Base-by-base conservation (phyloP, 2,329 filamentous ascomycete species). In the Graphilbum sp. region DNA sequence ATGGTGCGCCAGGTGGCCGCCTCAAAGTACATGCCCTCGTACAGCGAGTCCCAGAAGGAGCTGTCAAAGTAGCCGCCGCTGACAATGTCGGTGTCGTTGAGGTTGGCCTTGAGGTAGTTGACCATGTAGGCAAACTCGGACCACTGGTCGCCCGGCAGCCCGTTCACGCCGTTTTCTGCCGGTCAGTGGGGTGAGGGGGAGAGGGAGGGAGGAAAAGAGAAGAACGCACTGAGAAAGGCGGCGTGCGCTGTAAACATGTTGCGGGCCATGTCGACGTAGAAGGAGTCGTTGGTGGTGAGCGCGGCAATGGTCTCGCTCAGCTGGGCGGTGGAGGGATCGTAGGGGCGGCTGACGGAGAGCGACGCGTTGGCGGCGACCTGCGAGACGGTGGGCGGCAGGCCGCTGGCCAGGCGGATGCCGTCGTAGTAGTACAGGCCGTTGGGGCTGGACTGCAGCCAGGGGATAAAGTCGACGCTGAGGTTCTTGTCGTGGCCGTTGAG, bases 1-100 rank as follows among this genome's bases (percentile, higher is more conserved):
- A 81, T 78, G 4, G 76, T 80, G n/a, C 59, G 61, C 71, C 70
- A 79, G 4, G 62, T 60, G 0, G 67, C 67, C 0, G 74, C 72
- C 1, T 52, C 48, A 49, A 78, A 78, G 53, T 79, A 79, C 5
- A 71, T 58, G 5, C 57, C 57, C 2, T 78, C 74, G 44, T 72
- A 72, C 13, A 67, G 41, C 45, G 57, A 59, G 8, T 64, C 59
- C 53, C 73, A 75, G 36, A 60, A 63, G 9, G 60, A 57, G 9
- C 56, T 54, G 1, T 54, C 55, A 3, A 61, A 52, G 17, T 55
- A 59, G 7, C 63, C 63, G 1, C 63, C 62, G 21, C 46, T 45
- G 7, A 53, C 49, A 6, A 67, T 56, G 44, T 78, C 69, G 1
- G 67, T 72, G 45, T 66, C 64, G 47, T 75, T 72, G 11, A 66